These are phyloP conservation scores for Boletellus ananas DNA, from an alignment of 768 basidiomycete species.

Conservation along the genomic window DNA sequence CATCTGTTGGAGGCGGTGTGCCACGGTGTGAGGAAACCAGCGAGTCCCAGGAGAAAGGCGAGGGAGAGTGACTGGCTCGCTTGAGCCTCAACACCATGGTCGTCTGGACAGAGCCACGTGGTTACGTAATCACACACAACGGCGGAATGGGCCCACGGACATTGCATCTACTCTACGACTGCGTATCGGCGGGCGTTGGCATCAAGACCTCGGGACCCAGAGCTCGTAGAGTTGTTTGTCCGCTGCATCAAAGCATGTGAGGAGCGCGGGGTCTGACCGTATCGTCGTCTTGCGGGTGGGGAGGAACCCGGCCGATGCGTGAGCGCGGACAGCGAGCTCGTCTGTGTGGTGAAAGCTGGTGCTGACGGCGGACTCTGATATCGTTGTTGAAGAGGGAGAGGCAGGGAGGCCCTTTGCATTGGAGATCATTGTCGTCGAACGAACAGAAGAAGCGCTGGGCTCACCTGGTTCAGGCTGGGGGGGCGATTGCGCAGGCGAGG, in stretches of 20 bases:
- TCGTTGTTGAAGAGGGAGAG: slow-evolving; percentile 31
- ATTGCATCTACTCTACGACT: too few relatives aligned
- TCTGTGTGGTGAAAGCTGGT: slow-evolving; percentile 20
- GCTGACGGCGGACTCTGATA: slow-evolving; percentile 27
- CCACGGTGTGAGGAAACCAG: slow-evolving; percentile 27
- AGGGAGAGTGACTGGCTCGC: slow-evolving; percentile 39
- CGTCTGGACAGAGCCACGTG: slow-evolving; percentile 4
- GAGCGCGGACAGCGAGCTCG: slow-evolving; percentile 16
- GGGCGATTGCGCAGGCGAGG: slow-evolving; percentile 15
- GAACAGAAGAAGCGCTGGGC: not conserved
- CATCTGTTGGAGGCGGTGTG: slow-evolving; percentile 31
- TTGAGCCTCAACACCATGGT: slow-evolving; percentile 44
- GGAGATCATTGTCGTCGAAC: not conserved
- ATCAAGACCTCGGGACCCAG: slow-evolving; percentile 53
- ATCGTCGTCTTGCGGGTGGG: slow-evolving; percentile 41
- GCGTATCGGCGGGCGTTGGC: too few relatives aligned
- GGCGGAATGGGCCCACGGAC: not conserved
- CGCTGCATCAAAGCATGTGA: slow-evolving; percentile 70
- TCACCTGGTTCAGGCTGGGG: slow-evolving; percentile 13
- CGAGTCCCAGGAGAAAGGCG: slow-evolving; percentile 65
- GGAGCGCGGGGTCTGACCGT: slow-evolving; percentile 60
- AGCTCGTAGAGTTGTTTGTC: slow-evolving; percentile 77
- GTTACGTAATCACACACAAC: slow-evolving; percentile 19
- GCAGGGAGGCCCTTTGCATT: slow-evolving; percentile 11
- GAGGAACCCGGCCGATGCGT: slow-evolving; percentile 20